Evolutionary conservation across 192 early-diverging fungal species (phyloP).

Genomic region (Spizellomyces punctatus): DNA sequence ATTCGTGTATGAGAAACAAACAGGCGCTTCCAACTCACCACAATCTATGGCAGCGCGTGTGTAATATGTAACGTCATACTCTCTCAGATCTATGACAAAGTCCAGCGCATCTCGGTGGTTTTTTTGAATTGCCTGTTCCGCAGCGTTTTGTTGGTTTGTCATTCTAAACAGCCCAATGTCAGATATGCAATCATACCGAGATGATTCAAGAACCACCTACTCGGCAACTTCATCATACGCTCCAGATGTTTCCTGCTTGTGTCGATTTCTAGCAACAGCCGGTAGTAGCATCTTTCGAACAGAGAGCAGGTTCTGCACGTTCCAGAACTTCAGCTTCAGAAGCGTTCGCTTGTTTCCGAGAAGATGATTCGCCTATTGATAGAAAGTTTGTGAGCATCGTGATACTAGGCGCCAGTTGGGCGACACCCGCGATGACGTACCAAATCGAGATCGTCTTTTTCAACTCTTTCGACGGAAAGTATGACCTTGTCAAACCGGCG

Average conservation of each 20-base stretch:
- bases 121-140: constrained; percentile 30
- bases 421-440: constrained; percentile 37
- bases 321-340: constrained; percentile 82
- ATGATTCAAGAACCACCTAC: constrained; percentile 30
- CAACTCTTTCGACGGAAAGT: constrained; percentile 60
- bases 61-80: constrained; percentile 97
- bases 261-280: constrained; percentile 69
- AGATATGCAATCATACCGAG: neutral
- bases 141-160: constrained; percentile 42
- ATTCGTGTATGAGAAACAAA: neutral
- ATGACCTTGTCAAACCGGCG: constrained; percentile 70
- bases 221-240: constrained; percentile 74
- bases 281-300: constrained; percentile 77
- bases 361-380: constrained; percentile 82
- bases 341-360: constrained; percentile 68
- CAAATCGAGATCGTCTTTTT: constrained; percentile 85
- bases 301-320: constrained; percentile 75
- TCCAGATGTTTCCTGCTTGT: constrained; percentile 57
- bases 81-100: constrained; percentile 86
- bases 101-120: constrained; percentile 59
- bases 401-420: no score
- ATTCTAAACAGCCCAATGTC: neutral
- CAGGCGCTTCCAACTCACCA: constrained; percentile 45
- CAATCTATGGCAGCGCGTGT: constrained; percentile 92
- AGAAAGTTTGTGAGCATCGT: neutral